phyloP scores from a whole-genome alignment of 768 basidiomycete species.

The Cytidiella melzeri region DNA sequence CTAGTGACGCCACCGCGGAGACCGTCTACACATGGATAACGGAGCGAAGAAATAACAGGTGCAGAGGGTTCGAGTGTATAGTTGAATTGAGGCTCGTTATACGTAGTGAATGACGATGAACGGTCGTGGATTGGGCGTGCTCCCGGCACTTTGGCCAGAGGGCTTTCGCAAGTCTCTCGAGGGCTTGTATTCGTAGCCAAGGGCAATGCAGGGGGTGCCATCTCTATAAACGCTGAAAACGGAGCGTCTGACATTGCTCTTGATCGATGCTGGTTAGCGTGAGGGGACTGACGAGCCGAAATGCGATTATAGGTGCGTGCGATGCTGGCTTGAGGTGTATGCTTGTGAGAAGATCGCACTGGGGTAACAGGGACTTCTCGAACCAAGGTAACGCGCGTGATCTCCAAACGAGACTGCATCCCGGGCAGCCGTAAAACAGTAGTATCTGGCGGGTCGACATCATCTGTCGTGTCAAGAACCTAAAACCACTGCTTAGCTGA shows the following conservation, averaged over 20 bases:
- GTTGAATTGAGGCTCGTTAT: not conserved
- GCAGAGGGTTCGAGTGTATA: not conserved
- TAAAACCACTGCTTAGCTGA: too few species aligned
- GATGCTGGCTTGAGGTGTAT: not conserved
- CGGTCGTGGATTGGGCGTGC: not conserved
- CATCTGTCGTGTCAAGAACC: not conserved
- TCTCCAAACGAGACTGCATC: not conserved
- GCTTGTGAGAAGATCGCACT: not conserved
- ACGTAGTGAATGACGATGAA: not conserved
- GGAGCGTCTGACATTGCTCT: not conserved
- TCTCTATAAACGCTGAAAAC: not conserved
- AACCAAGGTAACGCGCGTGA: not conserved
- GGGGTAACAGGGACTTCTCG: not conserved
- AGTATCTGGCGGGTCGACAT: not conserved
- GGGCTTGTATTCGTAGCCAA: not conserved
- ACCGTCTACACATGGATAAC: too few species aligned
- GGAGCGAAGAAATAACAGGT: not conserved
- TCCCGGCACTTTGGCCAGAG: not conserved
- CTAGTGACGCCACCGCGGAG: not conserved
- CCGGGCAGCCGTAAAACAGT: not conserved
- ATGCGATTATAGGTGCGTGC: not conserved
- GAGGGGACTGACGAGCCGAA: not conserved
- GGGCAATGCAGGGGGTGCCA: not conserved
- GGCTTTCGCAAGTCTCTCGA: not conserved
- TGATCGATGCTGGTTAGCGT: not conserved